Evolutionary conservation across 2,329 filamentous ascomycete species (phyloP), one percentile per base, ranked within the genome.

Genomic region (Dryadomyces quercus-mongolicae): DNA sequence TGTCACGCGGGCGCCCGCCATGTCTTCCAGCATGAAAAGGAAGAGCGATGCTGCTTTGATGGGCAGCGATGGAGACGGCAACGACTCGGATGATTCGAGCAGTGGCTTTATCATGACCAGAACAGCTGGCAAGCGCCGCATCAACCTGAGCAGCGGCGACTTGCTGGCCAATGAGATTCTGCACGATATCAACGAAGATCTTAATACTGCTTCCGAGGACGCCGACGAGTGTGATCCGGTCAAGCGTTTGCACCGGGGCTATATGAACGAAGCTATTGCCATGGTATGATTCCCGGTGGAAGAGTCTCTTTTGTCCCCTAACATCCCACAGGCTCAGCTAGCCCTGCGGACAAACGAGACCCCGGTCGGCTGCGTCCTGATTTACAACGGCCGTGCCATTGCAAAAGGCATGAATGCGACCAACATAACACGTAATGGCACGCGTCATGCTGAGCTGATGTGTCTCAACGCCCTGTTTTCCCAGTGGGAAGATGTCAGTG

Each of bases 351-450:
- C 81, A 58, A 91, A 95, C 62, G 93, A 98, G 72, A 97, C 94
- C 1, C 93, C 93, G 1, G 93, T 98, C 20, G 94, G 93, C 50
- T 98, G 93, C 68, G 90, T 98, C 36, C 83, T 98, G 53, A 91
- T 97, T 21, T 80, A 90, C 65, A 71, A 88, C 31, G 84, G 82
- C 60, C 76, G 81, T 61, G 78, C 96, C 59, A 90, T 98, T 60
- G 91, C 88, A 45, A 80, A 79, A 59, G 93, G 93, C 58, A 96
- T 96, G 87, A 98, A 98, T 64, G 93, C 94, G 59, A 98, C 93
- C 53, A 98, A 96, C 64, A 78, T 87, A 61, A 93, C 87, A 25
- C 82, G 92, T 49, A 83, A 95, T 72, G 93, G 93, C 47, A 97
- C 93, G 49, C 83, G 91, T 25, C 93, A 98, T 68, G 93, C 93